Evolutionary conservation across 768 basidiomycete species (phyloP).

Genomic region (Saitozyma sp.): DNA sequence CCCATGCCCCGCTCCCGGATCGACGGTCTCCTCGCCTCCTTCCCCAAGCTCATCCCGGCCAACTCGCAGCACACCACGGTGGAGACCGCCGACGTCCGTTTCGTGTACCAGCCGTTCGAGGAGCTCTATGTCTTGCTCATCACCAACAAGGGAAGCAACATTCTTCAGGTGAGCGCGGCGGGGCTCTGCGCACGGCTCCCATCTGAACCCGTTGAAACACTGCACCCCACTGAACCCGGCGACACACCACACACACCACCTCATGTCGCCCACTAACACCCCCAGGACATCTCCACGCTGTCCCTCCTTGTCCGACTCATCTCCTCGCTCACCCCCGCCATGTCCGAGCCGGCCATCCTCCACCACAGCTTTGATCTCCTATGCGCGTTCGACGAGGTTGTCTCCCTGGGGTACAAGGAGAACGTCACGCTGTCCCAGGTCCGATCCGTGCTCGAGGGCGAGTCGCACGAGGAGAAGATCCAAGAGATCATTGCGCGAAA

Average conservation of each 20-base stretch:
- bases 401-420: conserved; percentile 71
- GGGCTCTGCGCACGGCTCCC: not conserved
- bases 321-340: conserved; percentile 57
- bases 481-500: conserved; percentile 99
- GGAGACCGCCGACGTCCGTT: conserved; percentile 90
- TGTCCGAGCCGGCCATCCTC: conserved; percentile 68
- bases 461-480: conserved; percentile 64
- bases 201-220: not conserved
- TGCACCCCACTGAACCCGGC: not conserved
- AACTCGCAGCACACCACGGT: conserved; percentile 96
- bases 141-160: conserved; percentile 98
- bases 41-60: conserved; percentile 93
- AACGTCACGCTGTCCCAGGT: conserved; percentile 57
- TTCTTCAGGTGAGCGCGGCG: conserved; percentile 64
- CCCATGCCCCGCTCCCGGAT: conserved; percentile 82
- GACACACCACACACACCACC: not conserved
- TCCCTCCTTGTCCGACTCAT: conserved; percentile 92
- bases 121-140: conserved; percentile 96
- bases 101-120: conserved; percentile 94
- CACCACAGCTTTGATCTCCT: conserved; percentile 90
- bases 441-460: conserved; percentile 57
- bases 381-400: conserved; percentile 93
- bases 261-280: conserved; percentile 1
- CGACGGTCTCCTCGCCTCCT: conserved; percentile 92
- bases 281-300: conserved; percentile 84